These are phyloP conservation scores for Teratosphaeriaceae sp. DNA, from an alignment of 2,329 filamentous ascomycete genomes.

Conservation along the genomic window DNA sequence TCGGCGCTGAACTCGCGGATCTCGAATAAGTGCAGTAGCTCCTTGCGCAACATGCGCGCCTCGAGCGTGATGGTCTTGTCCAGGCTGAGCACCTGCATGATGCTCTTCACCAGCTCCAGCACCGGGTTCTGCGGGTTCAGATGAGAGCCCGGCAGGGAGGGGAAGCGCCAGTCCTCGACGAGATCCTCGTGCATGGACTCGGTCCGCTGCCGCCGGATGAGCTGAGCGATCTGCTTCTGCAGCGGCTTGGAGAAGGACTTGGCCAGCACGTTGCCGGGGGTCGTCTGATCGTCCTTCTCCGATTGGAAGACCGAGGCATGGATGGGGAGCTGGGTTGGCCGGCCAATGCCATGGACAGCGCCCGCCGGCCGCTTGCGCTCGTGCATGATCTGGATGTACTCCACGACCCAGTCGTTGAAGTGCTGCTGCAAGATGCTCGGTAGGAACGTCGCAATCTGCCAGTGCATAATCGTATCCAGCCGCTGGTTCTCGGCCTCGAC, in stretches of 20 bases:
- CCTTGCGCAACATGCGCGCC: conserved; percentile 79
- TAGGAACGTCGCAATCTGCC: conserved; percentile 90
- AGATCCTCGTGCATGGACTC: conserved; percentile 87
- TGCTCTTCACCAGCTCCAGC: conserved; percentile 82
- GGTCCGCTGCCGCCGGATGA: conserved; percentile 80
- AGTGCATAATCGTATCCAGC: conserved; percentile 92
- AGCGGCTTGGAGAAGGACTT: conserved; percentile 80
- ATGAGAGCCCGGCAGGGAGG: conserved; percentile 67
- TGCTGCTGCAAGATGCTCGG: conserved; percentile 71
- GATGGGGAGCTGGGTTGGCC: conserved; percentile 55
- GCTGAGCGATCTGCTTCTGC: conserved; percentile 75
- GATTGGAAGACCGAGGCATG: conserved; percentile 48
- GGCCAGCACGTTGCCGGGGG: conserved; percentile 60
- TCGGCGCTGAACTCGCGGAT: conserved; percentile 88
- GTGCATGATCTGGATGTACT: conserved; percentile 95
- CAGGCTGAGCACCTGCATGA: conserved; percentile 87
- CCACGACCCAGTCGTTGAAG: conserved; percentile 89
- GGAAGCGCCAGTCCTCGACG: conserved; percentile 80
- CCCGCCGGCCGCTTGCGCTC: conserved; percentile 61
- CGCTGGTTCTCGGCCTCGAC: conserved; percentile 68
- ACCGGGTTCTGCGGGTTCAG: conserved; percentile 62
- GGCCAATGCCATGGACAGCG: conserved; percentile 41
- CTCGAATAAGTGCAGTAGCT: conserved; percentile 83
- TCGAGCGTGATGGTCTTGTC: conserved; percentile 89
- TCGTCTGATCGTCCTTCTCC: conserved; percentile 53